These are phyloP conservation scores for Hygrophoropsis aurantiaca DNA, from an alignment of 768 basidiomycete species.

Conservation along the genomic window DNA sequence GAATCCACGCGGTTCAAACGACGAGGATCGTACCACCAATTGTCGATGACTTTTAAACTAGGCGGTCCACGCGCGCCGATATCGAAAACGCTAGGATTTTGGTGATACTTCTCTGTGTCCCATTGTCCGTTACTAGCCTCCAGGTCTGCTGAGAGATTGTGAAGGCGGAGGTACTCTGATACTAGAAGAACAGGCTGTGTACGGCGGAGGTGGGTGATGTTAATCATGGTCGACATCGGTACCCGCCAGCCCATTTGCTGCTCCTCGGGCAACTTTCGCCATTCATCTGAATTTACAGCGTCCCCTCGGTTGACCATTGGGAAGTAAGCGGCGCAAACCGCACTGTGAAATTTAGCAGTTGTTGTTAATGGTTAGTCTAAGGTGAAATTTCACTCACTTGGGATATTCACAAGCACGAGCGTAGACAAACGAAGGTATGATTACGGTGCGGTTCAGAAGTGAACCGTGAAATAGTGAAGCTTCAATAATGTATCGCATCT, in stretches of 20 bases:
- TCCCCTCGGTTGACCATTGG: conserved; percentile 37
- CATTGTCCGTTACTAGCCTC: conserved; percentile 33
- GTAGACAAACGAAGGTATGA: conserved; percentile 37
- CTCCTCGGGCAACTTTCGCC: conserved; percentile 26
- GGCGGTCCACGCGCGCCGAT: conserved; percentile 10
- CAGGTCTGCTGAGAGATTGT: conserved; percentile 20
- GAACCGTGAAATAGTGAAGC: conserved; percentile 33
- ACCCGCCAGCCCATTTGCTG: conserved; percentile 21
- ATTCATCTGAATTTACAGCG: conserved; percentile 31
- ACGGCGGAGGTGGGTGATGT: conserved; percentile 30
- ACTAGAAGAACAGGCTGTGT: conserved; percentile 27
- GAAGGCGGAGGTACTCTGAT: conserved; percentile 33
- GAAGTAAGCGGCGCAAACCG: conserved; percentile 29
- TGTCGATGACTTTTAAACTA: conserved; percentile 27
- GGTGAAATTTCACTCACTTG: background rate
- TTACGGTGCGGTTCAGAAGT: conserved; percentile 32
- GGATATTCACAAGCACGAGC: conserved; percentile 33
- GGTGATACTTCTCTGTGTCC: conserved; percentile 25
- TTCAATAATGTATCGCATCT: conserved; percentile 42
- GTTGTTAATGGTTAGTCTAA: background rate
- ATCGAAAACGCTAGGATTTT: conserved; percentile 15
- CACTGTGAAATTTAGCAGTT: conserved; percentile 6
- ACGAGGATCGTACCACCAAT: conserved; percentile 30
- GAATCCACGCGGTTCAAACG: conserved; percentile 27
- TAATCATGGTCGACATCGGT: conserved; percentile 29